Base-by-base conservation (phyloP, 345 rosid genomes). In the Acer yangbiense region DNA sequence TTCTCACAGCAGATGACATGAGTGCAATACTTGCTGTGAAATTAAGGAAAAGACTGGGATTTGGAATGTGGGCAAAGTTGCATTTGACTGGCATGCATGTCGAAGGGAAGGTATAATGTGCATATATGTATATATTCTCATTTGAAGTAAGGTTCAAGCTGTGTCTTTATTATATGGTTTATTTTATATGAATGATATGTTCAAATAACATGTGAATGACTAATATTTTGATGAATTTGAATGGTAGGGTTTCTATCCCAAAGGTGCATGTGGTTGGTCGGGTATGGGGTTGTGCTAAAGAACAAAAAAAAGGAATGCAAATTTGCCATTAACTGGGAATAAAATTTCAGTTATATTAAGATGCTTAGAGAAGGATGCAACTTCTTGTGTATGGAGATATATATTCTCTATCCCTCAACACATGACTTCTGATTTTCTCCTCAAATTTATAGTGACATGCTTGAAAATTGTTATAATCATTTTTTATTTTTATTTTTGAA, bases 41-140 rank as follows among this genome's bases (percentile, higher is more conserved):
- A 75, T 81, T 96, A 57, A 89, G 95, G 83, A 96, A 84, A 78
- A 88, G 95, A 82, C 85, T 96, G 17, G 99, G 99, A 76, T 92
- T 95, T 82, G 98, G 99, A 78, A 87, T 96, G 86, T 89, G 93
- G 97, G 81, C 98, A 9, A 94, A 88, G 89, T 83, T 96, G 89
- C 97, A 96, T 83, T 77, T 96, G 77, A 96, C 98, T 35, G 89
- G 95, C 84, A 92, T 96, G 95, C 99, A 96, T 85, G 88, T 94
- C 16, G 98, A 92, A 83, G 99, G 99, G 76, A 96, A 94, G 97
- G 99, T 93, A 85, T 25, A 50, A 39, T 18, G 60, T 39, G 64
- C 54, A 29, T 23, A 35, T 35, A 29, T 20, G 2, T 13, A 9
- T 46, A 20, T 63, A 20, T 63, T 46, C 35, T 39, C 68, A 68